Conservation (phyloP, 176 grass and related monocot species). For the Aechmea fasciata region DNA sequence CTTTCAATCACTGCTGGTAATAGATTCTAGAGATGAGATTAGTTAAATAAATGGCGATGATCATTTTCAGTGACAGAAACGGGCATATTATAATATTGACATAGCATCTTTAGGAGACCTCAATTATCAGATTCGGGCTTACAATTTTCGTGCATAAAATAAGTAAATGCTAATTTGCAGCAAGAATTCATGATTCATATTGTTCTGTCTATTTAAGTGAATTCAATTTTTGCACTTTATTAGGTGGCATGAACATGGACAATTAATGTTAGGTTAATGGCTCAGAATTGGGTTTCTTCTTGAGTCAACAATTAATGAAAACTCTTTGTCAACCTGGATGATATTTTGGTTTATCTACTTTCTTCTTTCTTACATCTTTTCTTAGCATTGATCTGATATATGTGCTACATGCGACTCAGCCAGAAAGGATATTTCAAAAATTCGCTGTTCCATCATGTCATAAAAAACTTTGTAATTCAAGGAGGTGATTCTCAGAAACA, state of each 20-base stretch:
- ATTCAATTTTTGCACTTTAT: not conserved
- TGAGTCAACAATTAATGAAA: not conserved
- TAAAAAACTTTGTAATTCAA: conserved; percentile 92
- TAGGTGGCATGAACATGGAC: not conserved
- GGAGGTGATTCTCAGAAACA: conserved; percentile 70
- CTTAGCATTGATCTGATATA: not conserved
- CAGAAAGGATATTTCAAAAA: conserved; percentile 82
- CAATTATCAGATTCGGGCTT: not conserved
- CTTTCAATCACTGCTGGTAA: too few species aligned
- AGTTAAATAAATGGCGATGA: too few species aligned
- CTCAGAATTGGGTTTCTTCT: not conserved
- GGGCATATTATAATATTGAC: too few species aligned
- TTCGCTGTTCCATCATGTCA: conserved; percentile 86
- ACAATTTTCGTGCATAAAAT: not conserved
- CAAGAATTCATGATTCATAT: not conserved
- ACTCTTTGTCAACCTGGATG: not conserved
- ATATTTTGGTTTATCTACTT: not conserved
- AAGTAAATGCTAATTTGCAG: not conserved
- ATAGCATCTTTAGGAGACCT: not conserved
- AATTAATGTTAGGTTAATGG: not conserved
- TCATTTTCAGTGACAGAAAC: too few species aligned
- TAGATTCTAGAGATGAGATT: too few species aligned
- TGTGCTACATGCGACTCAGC: conserved; percentile 31
- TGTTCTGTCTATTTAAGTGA: not conserved
- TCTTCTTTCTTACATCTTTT: not conserved